Percentiles rank a stretch among this genome's conserved stretches.
These are phyloP conservation scores for Sorghum bicolor DNA, from an alignment of 176 grass and related monocot species.

Conservation along the genomic window Sorghum_bicolor_NCBIv3 NC_012872.2:7144501-7145000, in stretches of 20 bases:
- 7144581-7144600: background rate
- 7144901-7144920: background rate
- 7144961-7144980: background rate
- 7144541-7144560: background rate
- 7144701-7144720: background rate
- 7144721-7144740: background rate
- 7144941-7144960: background rate
- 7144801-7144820: background rate
- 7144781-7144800: background rate
- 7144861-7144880: background rate
- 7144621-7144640: background rate
- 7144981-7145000: background rate
- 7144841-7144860: background rate
- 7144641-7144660: background rate
- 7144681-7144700: background rate
- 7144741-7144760: background rate
- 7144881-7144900: background rate
- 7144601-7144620: too few relatives aligned
- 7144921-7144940: background rate
- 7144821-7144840: constrained; percentile 5
- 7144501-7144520: background rate
- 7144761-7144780: background rate
- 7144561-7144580: too few relatives aligned
- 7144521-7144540: background rate
- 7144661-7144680: background rate